Conservation (phyloP, 176 grass and related monocot species). For the Poa annua region DNA sequence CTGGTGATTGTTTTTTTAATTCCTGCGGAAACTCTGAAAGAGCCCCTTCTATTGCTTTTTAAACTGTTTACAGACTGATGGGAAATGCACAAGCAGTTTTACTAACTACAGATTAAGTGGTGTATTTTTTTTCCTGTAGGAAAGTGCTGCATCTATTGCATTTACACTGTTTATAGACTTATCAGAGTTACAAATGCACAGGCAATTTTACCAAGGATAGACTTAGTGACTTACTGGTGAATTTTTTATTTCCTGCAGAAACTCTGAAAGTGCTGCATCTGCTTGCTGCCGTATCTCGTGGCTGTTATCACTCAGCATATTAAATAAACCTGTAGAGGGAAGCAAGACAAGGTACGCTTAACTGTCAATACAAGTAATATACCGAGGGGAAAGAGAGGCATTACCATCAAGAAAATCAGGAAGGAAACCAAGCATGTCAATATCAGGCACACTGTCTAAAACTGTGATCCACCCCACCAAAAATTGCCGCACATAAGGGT, state of each 20-base stretch:
- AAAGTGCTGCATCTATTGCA: slow-evolving; percentile 75
- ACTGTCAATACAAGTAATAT: slow-evolving; percentile 31
- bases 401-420: slow-evolving; percentile 99
- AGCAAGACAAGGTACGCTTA: slow-evolving; percentile 30
- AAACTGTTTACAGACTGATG: slow-evolving; percentile 28
- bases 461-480: slow-evolving; percentile 99
- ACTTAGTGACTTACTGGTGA: slow-evolving; percentile 96
- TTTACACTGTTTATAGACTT: no score
- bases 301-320: slow-evolving; percentile 96
- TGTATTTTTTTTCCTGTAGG: slow-evolving; percentile 94
- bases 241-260: slow-evolving; percentile 99
- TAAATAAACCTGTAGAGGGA: slow-evolving; percentile 80
- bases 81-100: slow-evolving; percentile 17
- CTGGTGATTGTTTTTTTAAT: slow-evolving; percentile 98
- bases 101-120: background rate
- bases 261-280: slow-evolving; percentile 97
- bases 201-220: background rate
- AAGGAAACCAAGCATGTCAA: slow-evolving; percentile 99
- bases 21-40: slow-evolving; percentile 97
- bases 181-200: no score
- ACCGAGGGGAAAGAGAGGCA: slow-evolving; percentile 32
- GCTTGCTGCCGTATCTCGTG: slow-evolving; percentile 99
- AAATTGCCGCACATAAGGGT: slow-evolving; percentile 95
- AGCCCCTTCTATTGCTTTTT: slow-evolving; percentile 39
- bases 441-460: slow-evolving; percentile 98